Conservation (phyloP, 176 grass and related monocot species). For the Secale cereale region DNA sequence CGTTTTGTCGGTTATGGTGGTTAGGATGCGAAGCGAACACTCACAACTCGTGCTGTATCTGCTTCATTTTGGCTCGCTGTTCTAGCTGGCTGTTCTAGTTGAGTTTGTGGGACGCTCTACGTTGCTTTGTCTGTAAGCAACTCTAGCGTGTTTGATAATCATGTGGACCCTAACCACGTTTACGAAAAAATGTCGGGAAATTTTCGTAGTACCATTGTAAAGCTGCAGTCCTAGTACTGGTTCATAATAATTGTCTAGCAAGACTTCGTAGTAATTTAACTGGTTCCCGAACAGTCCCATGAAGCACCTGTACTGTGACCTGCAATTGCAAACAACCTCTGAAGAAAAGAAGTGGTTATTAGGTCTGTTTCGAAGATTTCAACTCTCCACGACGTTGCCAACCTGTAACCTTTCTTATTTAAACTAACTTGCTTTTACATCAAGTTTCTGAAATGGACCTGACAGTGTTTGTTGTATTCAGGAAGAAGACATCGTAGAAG, state of each 20-base stretch:
- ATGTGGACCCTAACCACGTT: background rate
- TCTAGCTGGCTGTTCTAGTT: background rate
- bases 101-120: slow-evolving; percentile 12
- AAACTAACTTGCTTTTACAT: slow-evolving; percentile 16
- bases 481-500: slow-evolving; percentile 81
- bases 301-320: background rate
- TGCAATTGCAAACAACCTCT: background rate
- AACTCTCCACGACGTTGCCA: background rate
- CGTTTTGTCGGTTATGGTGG: slow-evolving; percentile 16
- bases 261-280: background rate
- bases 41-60: background rate
- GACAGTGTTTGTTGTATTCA: slow-evolving; percentile 39
- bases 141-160: background rate
- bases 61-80: background rate
- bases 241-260: background rate
- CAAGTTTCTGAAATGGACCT: background rate
- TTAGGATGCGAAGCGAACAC: slow-evolving; percentile 3
- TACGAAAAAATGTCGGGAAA: background rate
- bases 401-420: background rate
- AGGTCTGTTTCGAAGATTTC: background rate
- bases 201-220: background rate
- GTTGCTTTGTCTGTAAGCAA: background rate
- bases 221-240: background rate
- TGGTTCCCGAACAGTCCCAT: background rate
- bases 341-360: background rate